Evolutionary conservation across 306 rosid species (phyloP).

Genomic region (Notholithocarpus densiflorus): DNA sequence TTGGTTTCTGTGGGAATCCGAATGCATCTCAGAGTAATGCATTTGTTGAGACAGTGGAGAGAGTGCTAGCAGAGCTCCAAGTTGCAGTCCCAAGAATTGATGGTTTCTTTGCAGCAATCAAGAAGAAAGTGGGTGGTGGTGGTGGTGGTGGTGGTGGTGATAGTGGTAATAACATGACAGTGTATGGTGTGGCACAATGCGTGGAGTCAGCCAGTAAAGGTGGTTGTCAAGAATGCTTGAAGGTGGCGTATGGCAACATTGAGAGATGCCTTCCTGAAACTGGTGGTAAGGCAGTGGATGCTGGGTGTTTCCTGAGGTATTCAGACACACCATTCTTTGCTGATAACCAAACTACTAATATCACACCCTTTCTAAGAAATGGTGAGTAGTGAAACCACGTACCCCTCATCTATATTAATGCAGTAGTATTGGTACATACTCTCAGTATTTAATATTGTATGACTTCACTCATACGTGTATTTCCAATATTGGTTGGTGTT

Average conservation of each 20-base stretch:
- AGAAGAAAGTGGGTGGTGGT: conserved; percentile 14
- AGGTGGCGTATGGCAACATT: conserved; percentile 31
- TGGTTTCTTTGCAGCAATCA: conserved; percentile 47
- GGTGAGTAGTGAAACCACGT: conserved; percentile 21
- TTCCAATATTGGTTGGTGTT: too few relatives aligned
- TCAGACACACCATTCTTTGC: conserved; percentile 50
- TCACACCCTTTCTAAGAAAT: conserved; percentile 29
- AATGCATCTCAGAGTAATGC: conserved; percentile 2
- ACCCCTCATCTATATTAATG: neutral
- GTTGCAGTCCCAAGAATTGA: conserved; percentile 26
- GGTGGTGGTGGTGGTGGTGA: conserved; percentile 14
- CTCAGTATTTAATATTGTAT: too few relatives aligned
- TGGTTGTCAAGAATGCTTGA: conserved; percentile 43
- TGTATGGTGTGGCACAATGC: conserved; percentile 65
- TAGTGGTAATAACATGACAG: conserved; percentile 15
- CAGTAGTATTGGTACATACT: too few relatives aligned
- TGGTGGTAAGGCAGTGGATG: conserved; percentile 49
- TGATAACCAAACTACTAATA: conserved; percentile 43
- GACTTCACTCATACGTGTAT: too few relatives aligned
- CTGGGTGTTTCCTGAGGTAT: conserved; percentile 64
- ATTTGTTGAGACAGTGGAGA: conserved; percentile 17
- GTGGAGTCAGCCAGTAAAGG: conserved; percentile 32
- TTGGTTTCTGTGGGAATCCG: conserved; percentile 27
- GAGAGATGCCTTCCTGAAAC: conserved; percentile 42
- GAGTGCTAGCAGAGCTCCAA: conserved; percentile 26